A percentile compares a stretch with the other conserved stretches of the same genome.
phyloP scores from a whole-genome alignment of 495 filamentous ascomycete genomes.

The Aspergillus steynii region DNA sequence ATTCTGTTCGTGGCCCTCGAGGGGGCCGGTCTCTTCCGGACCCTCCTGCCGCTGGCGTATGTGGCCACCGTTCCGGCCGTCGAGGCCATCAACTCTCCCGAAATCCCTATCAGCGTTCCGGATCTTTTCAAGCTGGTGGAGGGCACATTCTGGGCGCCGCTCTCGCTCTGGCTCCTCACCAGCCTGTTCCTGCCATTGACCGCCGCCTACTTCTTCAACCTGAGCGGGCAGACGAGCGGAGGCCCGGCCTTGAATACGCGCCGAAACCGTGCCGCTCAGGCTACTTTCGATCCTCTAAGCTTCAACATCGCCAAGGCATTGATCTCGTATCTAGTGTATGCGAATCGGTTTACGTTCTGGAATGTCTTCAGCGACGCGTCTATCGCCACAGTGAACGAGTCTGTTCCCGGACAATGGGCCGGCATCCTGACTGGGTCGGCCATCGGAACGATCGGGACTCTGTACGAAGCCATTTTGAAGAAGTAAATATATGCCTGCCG shows the following conservation, averaged over 20 bases:
- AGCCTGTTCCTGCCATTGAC: constrained; percentile 66
- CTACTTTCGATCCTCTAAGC: constrained; percentile 76
- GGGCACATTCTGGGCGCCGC: constrained; percentile 76
- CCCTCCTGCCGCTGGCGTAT: constrained; percentile 61
- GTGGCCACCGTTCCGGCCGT: constrained; percentile 69
- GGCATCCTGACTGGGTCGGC: constrained; percentile 71
- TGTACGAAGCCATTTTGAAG: constrained; percentile 84
- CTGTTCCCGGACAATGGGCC: constrained; percentile 69
- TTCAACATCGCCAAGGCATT: constrained; percentile 88
- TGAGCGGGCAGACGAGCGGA: constrained; percentile 53
- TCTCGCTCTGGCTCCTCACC: constrained; percentile 75
- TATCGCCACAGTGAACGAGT: constrained; percentile 60
- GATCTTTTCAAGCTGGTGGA: constrained; percentile 83
- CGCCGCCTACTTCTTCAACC: constrained; percentile 84
- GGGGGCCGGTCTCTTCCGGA: constrained; percentile 45
- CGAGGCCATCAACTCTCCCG: constrained; percentile 33
- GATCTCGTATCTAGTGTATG: constrained; percentile 75
- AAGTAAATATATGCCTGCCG: constrained; percentile 47
- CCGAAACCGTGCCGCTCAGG: constrained; percentile 27
- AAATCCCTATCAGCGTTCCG: constrained; percentile 65
- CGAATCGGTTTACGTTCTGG: constrained; percentile 64
- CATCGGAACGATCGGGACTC: constrained; percentile 65
- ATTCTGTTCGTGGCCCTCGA: constrained; percentile 64
- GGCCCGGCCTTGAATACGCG: constrained; percentile 31
- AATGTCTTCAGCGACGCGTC: constrained; percentile 58